Evolutionary conservation across 1,284 basidiomycete genomes (phyloP).

Genomic region (Ceratorhiza oryzae-sativae): DNA sequence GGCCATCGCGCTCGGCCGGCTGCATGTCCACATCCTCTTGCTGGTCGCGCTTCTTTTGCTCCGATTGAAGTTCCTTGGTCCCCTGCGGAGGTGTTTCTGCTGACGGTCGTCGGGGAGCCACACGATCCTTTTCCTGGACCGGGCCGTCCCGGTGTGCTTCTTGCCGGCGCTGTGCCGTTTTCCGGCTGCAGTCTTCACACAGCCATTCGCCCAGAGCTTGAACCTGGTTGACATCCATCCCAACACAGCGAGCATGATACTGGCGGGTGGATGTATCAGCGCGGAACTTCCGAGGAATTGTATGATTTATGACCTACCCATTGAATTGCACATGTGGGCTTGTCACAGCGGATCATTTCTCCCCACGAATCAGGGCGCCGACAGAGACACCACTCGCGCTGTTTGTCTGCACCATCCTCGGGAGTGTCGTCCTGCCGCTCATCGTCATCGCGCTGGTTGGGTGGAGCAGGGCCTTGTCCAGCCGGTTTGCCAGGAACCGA

Average conservation of each 20-base stretch:
- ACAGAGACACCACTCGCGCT: slow-evolving; percentile 36
- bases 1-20: not conserved
- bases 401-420: slow-evolving; percentile 7
- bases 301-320: slow-evolving; percentile 17
- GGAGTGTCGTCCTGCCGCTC: slow-evolving; percentile 8
- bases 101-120: not conserved
- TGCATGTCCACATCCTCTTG: slow-evolving; percentile 28
- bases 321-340: slow-evolving; percentile 36
- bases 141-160: slow-evolving; percentile 33
- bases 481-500: slow-evolving; percentile 28
- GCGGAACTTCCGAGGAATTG: not conserved
- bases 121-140: slow-evolving; percentile 15
- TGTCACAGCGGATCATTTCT: slow-evolving; percentile 33
- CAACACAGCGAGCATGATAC: slow-evolving; percentile 34
- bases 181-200: slow-evolving; percentile 32
- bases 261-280: not conserved
- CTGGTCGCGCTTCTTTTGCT: slow-evolving; percentile 13
- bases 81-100: not conserved
- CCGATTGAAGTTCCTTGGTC: not conserved
- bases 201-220: slow-evolving; percentile 21
- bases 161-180: slow-evolving; percentile 25
- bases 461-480: slow-evolving; percentile 6
- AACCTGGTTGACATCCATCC: slow-evolving; percentile 5
- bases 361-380: slow-evolving; percentile 32
- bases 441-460: not conserved